Evolutionary conservation across 2,329 filamentous ascomycete genomes (phyloP).

Genomic region (Xylaria sp.): DNA sequence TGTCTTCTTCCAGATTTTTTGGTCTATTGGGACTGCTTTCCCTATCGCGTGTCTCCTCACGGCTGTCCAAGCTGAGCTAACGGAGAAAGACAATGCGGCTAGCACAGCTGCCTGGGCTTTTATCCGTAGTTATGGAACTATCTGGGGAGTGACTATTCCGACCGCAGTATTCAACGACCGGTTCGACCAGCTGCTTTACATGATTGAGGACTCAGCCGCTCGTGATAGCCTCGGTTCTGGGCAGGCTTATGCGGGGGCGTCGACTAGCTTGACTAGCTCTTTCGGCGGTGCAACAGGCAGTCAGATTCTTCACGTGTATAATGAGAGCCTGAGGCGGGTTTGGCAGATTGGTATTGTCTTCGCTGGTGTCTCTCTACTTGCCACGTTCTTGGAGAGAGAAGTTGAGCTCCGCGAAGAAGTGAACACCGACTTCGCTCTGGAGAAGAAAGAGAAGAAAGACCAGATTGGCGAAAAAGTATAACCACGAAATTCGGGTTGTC

Average conservation of each 20-base stretch:
- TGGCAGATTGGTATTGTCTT: not conserved
- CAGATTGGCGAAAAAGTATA: too few relatives aligned
- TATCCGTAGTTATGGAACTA: not conserved
- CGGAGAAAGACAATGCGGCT: not conserved
- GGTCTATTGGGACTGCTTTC: not conserved
- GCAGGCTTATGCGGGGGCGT: not conserved
- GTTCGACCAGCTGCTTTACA: not conserved
- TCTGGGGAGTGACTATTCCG: constrained; percentile 8
- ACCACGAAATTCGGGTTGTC: too few relatives aligned
- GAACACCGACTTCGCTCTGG: not conserved
- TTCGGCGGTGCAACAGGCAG: not conserved
- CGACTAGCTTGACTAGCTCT: not conserved
- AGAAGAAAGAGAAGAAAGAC: too few relatives aligned
- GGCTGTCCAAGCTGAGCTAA: not conserved
- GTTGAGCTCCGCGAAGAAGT: not conserved
- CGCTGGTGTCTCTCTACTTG: not conserved
- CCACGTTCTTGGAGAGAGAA: not conserved
- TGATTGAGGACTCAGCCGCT: not conserved
- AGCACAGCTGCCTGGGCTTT: constrained; percentile 7
- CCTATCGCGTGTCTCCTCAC: not conserved
- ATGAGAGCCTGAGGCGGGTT: not conserved
- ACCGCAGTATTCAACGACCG: constrained; percentile 5
- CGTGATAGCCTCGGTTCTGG: not conserved
- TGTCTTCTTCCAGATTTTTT: not conserved
- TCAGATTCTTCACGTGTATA: not conserved